phyloP scores from a whole-genome alignment of 2,329 filamentous ascomycete genomes.

The Trichoderma oligosporum region DNA sequence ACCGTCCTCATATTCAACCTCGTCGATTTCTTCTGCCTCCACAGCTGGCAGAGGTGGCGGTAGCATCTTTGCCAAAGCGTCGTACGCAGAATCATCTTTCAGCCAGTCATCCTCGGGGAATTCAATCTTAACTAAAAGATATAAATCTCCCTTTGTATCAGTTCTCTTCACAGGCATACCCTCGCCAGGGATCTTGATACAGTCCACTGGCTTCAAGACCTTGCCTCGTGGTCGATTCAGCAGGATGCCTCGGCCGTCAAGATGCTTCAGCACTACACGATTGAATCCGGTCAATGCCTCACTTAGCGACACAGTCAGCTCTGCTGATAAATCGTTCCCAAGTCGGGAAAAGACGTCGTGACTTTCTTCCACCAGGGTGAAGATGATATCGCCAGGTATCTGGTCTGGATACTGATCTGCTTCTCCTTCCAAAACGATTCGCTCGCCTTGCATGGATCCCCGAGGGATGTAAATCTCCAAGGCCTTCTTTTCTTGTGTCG shows the following conservation, averaged over 20 bases:
- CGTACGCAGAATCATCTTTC: slow-evolving; percentile 64
- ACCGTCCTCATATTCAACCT: slow-evolving; percentile 81
- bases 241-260: slow-evolving; percentile 87
- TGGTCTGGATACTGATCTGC: slow-evolving; percentile 89
- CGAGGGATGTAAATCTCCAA: slow-evolving; percentile 94
- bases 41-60: slow-evolving; percentile 62
- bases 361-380: slow-evolving; percentile 75
- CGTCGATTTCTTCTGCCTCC: slow-evolving; percentile 72
- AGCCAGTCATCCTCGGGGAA: slow-evolving; percentile 90
- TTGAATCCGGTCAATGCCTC: slow-evolving; percentile 89
- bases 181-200: slow-evolving; percentile 81
- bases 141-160: slow-evolving; percentile 81
- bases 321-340: slow-evolving; percentile 78
- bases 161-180: slow-evolving; percentile 92
- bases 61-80: slow-evolving; percentile 69
- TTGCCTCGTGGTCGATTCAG: slow-evolving; percentile 77
- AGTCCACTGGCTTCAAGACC: slow-evolving; percentile 76
- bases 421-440: slow-evolving; percentile 86
- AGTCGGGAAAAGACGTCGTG: slow-evolving; percentile 80
- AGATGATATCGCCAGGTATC: slow-evolving; percentile 88
- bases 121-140: slow-evolving; percentile 76
- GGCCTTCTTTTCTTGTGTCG: slow-evolving; percentile 84
- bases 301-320: slow-evolving; percentile 73
- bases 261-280: slow-evolving; percentile 82
- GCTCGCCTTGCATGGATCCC: slow-evolving; percentile 80